Base-by-base conservation (phyloP, 1,284 basidiomycete genomes). In the Fistulinella cinereoalba region DNA sequence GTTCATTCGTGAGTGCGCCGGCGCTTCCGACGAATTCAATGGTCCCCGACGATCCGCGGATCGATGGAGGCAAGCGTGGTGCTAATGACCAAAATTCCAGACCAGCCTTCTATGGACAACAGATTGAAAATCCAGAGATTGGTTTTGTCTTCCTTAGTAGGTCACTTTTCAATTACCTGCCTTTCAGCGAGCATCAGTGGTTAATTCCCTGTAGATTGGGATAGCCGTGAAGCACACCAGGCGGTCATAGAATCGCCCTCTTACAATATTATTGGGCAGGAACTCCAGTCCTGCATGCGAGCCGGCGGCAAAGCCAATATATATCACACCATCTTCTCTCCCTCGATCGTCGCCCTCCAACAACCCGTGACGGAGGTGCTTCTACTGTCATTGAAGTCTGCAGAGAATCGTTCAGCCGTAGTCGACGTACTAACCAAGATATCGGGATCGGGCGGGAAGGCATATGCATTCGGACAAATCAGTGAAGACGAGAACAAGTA, bases 151-250 rank as follows among this genome's bases (percentile, higher is more conserved):
- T 32, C 15, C 5, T 32, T 1, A 32, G 31, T 32, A 32, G 13
- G 31, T 32, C 31, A n/a, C 15, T n/a, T n/a, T 32, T n/a, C 6
- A 7, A 32, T 7, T 11, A 13, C 15, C 15, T 32, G 7, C 13
- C 11, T 15, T n/a, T 6, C 31, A 3, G 29, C 41, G 4, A 6
- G n/a, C 12, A 23, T 15, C 23, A 7, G n/a, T n/a, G n/a, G n/a
- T n/a, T n/a, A n/a, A n/a, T n/a, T n/a, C 29, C 25, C 25, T 13
- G 15, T 31, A 54, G 52, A 54, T 34, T 54, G 53, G 53, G 45
- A 51, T 7, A 51, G 28, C 9, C 37, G 25, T n/a, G 49, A 47
- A 3, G 28, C 45, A 1, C 52, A 54, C 38, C 4, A 31, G 6
- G 31, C 24, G 9, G 3, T 54, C 37, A 28, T 51, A 15, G n/a